Evolutionary conservation across 371 early-diverging fungal genomes (phyloP), one percentile per base, ranked within the genome.

Genomic region (Apophysomyces trapeziformis): DNA sequence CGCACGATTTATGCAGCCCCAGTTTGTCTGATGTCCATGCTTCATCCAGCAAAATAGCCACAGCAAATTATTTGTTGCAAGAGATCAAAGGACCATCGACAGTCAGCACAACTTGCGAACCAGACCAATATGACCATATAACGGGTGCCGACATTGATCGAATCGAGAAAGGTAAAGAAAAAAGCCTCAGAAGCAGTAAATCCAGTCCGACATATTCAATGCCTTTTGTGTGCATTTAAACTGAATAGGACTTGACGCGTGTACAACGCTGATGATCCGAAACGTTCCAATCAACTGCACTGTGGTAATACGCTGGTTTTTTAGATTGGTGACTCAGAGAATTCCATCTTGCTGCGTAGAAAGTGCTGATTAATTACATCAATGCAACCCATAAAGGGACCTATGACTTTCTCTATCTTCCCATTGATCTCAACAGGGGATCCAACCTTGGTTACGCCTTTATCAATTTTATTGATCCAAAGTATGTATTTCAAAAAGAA

Each of bases 381-480:
- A 88, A 96, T 71, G 84, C 90, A 11, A 90, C 90, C 0, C 95
- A 94, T 70, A 71, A 78, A 57, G 91, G 88, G 41, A 68, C 79
- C n/a, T 90, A 84, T 64, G 93, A 96, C 67, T 97, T 97, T 75
- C 64, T 97, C 7, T 97, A 97, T 76, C 78, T 97, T 16, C 82
- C 35, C n/a, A n/a, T n/a, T n/a, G n/a, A n/a, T n/a, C n/a, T n/a
- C n/a, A n/a, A n/a, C n/a, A n/a, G n/a, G n/a, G n/a, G n/a, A n/a
- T n/a, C n/a, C n/a, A n/a, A n/a, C n/a, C n/a, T n/a, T n/a, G 94
- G 93, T 4, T 94, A 95, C 68, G 95, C 95, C 2, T 97, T 97
- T 71, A 90, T 96, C 69, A 96, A 95, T 79, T 95, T 96, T 75
- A 81, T 86, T 54, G 80, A 86, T 56, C 66, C 85, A 14, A 68